Conservation (phyloP, 495 filamentous ascomycete genomes). For the Pseudomonodictys pantanalensis region DNA sequence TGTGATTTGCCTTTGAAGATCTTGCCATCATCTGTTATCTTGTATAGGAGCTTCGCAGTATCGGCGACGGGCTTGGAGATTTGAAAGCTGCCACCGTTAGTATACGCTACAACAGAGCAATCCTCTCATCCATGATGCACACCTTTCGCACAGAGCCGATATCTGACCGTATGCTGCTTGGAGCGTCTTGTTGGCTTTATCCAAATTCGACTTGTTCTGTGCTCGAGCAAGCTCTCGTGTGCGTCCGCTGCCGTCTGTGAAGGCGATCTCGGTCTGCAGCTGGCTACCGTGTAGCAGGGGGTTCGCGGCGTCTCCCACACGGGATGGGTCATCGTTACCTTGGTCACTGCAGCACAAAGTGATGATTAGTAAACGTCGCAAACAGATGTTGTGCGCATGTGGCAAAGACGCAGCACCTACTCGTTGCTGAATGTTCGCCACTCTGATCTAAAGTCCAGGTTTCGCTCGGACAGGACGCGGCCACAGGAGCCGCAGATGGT, state of each 20-base stretch:
- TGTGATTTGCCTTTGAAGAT: conserved; percentile 93
- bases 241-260: conserved; percentile 64
- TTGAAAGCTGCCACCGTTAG: no score
- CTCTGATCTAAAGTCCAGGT: conserved; percentile 92
- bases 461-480: conserved; percentile 82
- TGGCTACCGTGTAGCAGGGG: conserved; percentile 86
- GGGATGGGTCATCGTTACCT: conserved; percentile 87
- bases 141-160: conserved; percentile 76
- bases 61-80: conserved; percentile 77
- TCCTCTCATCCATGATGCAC: no score
- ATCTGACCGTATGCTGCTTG: conserved; percentile 87
- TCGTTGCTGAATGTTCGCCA: conserved; percentile 99
- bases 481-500: conserved; percentile 90
- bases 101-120: no score
- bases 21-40: conserved; percentile 85
- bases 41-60: conserved; percentile 89
- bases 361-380: no score
- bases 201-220: conserved; percentile 77
- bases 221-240: conserved; percentile 78
- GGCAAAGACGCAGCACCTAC: no score
- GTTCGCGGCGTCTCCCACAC: conserved; percentile 92
- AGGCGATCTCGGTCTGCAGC: conserved; percentile 85
- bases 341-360: no score
- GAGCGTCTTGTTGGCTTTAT: conserved; percentile 80
- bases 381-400: no score